A percentile compares a stretch with the other conserved stretches of the same genome.
Evolutionary conservation across 2,329 filamentous ascomycete genomes (phyloP).

Genomic region (Pyrenochaeta sp.): DNA sequence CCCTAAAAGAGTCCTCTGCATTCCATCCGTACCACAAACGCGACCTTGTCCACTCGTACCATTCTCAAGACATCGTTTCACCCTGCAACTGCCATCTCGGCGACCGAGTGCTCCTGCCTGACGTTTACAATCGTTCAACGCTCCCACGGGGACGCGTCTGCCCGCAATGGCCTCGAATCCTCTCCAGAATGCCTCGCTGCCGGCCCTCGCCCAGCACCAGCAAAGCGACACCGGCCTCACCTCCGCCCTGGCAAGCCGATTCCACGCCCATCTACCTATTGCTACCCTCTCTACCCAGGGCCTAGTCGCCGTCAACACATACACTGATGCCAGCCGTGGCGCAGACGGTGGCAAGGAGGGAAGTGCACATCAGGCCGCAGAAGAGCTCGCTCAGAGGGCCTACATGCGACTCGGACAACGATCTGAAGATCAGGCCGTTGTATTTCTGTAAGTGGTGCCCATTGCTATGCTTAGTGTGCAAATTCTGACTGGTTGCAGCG

Average conservation of each 20-base stretch:
- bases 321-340: conserved; percentile 86
- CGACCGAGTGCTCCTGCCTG: conserved; percentile 23
- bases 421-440: conserved; percentile 89
- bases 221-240: conserved; percentile 82
- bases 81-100: conserved; percentile 12
- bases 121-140: conserved; percentile 39
- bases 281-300: conserved; percentile 90
- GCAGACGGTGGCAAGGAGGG: conserved; percentile 91
- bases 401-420: conserved; percentile 86
- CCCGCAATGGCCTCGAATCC: conserved; percentile 67
- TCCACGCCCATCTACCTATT: conserved; percentile 89
- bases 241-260: conserved; percentile 84
- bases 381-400: conserved; percentile 87
- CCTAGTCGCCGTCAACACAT: conserved; percentile 92
- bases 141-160: conserved; percentile 51
- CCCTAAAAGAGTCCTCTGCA: conserved; percentile 24
- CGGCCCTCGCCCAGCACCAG: conserved; percentile 83
- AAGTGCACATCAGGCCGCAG: conserved; percentile 89
- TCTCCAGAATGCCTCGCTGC: conserved; percentile 78
- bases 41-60: conserved; percentile 12
- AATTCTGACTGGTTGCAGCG: conserved; percentile 61
- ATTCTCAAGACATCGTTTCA: conserved; percentile 13
- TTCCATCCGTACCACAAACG: conserved; percentile 30
- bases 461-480: background rate
- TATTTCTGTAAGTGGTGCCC: conserved; percentile 79